phyloP scores from a whole-genome alignment of 164 flowering plant genomes.

The Chimonanthus salicifolius region DNA sequence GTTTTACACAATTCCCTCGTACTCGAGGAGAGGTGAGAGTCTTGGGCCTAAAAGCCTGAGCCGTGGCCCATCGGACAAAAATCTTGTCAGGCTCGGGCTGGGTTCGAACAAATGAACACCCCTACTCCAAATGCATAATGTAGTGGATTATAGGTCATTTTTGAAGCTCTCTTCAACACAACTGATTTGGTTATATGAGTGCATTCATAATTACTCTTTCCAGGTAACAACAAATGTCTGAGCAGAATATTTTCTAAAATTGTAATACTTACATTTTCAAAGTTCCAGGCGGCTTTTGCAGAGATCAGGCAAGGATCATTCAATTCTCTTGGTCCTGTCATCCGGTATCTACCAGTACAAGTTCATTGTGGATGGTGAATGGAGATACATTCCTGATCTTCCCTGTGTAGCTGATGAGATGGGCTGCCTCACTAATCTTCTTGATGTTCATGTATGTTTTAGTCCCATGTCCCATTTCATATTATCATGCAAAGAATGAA shows the following conservation, averaged over 20 bases:
- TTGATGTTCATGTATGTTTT: conserved; percentile 74
- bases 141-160: too few species aligned
- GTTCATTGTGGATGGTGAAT: conserved; percentile 83
- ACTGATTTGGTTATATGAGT: too few species aligned
- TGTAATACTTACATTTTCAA: not conserved
- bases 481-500: not conserved
- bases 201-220: too few species aligned
- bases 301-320: conserved; percentile 76
- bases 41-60: too few species aligned
- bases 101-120: too few species aligned
- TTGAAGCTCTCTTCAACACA: too few species aligned
- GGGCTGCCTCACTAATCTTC: conserved; percentile 60
- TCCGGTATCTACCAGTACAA: conserved; percentile 82
- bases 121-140: too few species aligned
- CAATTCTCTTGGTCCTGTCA: conserved; percentile 67
- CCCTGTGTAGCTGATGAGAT: conserved; percentile 62
- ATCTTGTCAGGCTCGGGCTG: too few species aligned
- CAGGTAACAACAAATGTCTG: not conserved
- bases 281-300: conserved; percentile 61
- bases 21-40: too few species aligned
- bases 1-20: too few species aligned
- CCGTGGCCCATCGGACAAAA: too few species aligned
- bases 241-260: not conserved
- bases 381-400: conserved; percentile 75
- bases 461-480: not conserved